Evolutionary conservation across 129 eudicot species (phyloP).

Genomic region (Escallonia herrerae): DNA sequence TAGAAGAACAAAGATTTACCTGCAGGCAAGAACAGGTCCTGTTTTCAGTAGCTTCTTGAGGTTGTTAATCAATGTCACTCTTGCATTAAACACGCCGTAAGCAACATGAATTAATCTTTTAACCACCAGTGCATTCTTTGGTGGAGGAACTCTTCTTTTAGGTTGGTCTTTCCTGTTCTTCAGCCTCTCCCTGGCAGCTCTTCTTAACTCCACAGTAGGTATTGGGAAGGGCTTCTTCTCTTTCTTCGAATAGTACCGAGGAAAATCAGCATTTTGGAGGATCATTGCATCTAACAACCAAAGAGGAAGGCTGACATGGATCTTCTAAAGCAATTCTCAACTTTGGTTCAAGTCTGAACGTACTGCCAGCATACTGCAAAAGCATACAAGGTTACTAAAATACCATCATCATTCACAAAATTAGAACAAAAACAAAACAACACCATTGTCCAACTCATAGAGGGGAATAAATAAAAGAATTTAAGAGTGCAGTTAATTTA

Average conservation of each 20-base stretch:
- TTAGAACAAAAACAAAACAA: too few species aligned
- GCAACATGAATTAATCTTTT: constrained; percentile 74
- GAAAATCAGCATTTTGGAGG: constrained; percentile 96
- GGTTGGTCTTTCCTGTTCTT: constrained; percentile 61
- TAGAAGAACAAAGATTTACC: constrained; percentile 38
- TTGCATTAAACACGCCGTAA: constrained; percentile 66
- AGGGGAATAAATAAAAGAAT: too few species aligned
- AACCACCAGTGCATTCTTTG: constrained; percentile 73
- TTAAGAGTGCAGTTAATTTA: too few species aligned
- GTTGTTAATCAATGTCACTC: constrained; percentile 67
- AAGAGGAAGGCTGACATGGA: constrained; percentile 20
- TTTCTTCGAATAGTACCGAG: constrained; percentile 66
- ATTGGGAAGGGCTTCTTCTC: constrained; percentile 91
- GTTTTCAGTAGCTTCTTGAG: constrained; percentile 72
- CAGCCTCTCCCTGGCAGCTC: constrained; percentile 88
- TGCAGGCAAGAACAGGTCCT: constrained; percentile 83
- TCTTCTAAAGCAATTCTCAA: constrained; percentile 14
- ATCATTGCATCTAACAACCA: constrained; percentile 42
- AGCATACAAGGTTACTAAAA: background rate
- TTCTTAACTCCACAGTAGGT: constrained; percentile 82
- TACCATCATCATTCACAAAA: too few species aligned
- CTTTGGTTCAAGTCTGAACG: constrained; percentile 21
- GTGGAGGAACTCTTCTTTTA: constrained; percentile 64
- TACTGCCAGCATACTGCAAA: constrained; percentile 44
- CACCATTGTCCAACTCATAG: too few species aligned